Evolutionary conservation across 176 grass and related monocot species (phyloP).

Genomic region (Melocanna baccifera): DNA sequence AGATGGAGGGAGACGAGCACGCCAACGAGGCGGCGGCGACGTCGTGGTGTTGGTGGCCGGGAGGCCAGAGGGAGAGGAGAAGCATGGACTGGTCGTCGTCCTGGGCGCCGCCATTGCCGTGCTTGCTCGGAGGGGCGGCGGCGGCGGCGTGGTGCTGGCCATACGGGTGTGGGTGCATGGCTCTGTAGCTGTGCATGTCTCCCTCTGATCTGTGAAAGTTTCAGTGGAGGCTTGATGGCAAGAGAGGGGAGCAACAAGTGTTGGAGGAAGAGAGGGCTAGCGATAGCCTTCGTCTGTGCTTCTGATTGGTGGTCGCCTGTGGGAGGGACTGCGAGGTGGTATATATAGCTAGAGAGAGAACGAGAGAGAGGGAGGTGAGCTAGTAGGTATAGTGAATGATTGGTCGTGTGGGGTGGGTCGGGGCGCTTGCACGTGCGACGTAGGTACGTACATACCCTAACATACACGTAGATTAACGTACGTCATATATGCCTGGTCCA

Average conservation of each 20-base stretch:
- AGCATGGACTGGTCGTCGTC: slow-evolving; percentile 71
- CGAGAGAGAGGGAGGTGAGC: background rate
- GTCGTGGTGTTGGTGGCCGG: slow-evolving; percentile 44
- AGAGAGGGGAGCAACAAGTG: slow-evolving; percentile 31
- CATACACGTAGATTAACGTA: slow-evolving; percentile 19
- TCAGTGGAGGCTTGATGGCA: slow-evolving; percentile 30
- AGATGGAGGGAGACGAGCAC: slow-evolving; percentile 27
- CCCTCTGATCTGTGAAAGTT: background rate
- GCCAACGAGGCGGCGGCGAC: slow-evolving; percentile 11
- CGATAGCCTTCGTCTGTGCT: background rate
- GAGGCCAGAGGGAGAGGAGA: slow-evolving; percentile 78
- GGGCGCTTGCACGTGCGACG: slow-evolving; percentile 39
- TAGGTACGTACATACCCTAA: slow-evolving; percentile 35
- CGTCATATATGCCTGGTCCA: background rate
- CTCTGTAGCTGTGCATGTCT: slow-evolving; percentile 56
- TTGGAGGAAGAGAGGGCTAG: slow-evolving; percentile 32
- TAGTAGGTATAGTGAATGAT: slow-evolving; percentile 36
- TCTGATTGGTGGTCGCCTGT: slow-evolving; percentile 21
- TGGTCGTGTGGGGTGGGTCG: slow-evolving; percentile 18
- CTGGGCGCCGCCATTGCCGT: slow-evolving; percentile 14
- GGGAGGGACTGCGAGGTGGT: background rate
- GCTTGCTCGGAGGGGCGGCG: slow-evolving; percentile 24
- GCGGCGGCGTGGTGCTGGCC: slow-evolving; percentile 16
- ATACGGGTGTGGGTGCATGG: slow-evolving; percentile 44
- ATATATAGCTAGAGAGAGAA: slow-evolving; percentile 38